Base-by-base conservation (phyloP, 2,329 filamentous ascomycete genomes). In the Alternaria alternata region DNA sequence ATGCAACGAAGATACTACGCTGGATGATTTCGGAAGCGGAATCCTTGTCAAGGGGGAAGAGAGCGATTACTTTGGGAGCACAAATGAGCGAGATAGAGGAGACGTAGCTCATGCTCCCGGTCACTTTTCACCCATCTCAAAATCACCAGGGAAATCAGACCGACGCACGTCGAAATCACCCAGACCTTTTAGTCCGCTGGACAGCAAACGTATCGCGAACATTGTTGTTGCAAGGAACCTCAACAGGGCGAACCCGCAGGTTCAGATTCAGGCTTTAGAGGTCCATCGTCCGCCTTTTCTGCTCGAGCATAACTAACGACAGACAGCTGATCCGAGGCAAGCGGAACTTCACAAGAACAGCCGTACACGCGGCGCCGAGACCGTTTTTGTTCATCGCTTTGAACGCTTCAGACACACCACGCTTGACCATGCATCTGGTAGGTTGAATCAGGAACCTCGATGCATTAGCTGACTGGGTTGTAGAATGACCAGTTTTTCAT, bases 401-500 rank as follows among this genome's bases (percentile, higher is more conserved):
- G n/a, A 81, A 93, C n/a, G 60, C 72, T 2, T 79, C 80, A 16
- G 74, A 69, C 7, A 73, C 77, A 18, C 59, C 64, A 8, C 71
- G 75, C 18, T 64, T 84, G 46, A 78, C 71, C 2, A 73, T 76
- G 42, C 83, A 84, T 67, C 67, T 85, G 56, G 79, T 80, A 48
- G n/a, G 63, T 49, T 11, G 5, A 7, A 4, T 12, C 22, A 38
- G 18, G 14, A 43, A 81, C 83, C 5, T 3, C 1, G 39, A 36
- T 24, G 0, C 18, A 18, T 3, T 30, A 41, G 4, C 89, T 51
- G 85, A 70, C 82, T 22, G 79, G 78, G 32, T 8, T 85, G 89
- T 85, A 92, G 77, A 96, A 93, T 70, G 93, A 98, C 60, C 88
- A 91, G 65, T 90, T 98, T 67, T 92, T 93, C 74, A 89, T 98